Conservation (phyloP, 441 rosid species). For the Adansonia madagascariensis region DNA sequence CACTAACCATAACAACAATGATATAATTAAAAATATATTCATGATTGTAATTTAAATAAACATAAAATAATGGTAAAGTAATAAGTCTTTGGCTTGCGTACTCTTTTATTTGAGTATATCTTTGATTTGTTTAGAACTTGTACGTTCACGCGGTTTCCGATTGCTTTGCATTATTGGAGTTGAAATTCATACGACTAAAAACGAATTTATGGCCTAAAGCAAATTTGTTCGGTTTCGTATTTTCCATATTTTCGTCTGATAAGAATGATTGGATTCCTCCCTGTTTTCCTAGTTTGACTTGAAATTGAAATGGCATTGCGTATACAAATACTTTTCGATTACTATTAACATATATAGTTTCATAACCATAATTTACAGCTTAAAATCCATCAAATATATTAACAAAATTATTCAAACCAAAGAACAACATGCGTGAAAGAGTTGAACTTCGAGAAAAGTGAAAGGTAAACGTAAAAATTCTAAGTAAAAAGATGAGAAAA, state of each 20-base stretch:
- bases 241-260: constrained; percentile 1
- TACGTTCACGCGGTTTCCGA: not conserved
- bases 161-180: constrained; percentile 5
- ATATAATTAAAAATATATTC: too few relatives aligned
- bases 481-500: too few relatives aligned
- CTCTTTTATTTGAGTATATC: not conserved
- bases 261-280: not conserved
- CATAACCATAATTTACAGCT: not conserved
- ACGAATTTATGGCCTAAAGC: not conserved
- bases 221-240: not conserved
- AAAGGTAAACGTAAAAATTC: too few relatives aligned
- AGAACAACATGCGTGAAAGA: not conserved
- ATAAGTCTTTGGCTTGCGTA: not conserved
- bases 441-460: too few relatives aligned
- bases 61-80: too few relatives aligned
- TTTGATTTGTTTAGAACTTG: not conserved
- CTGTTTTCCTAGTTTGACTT: not conserved
- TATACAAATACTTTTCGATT: not conserved
- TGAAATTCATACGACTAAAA: not conserved
- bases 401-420: not conserved
- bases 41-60: too few relatives aligned
- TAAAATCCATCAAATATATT: too few relatives aligned
- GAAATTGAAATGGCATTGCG: not conserved
- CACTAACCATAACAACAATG: too few relatives aligned
- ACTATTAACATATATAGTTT: too few relatives aligned